Percentiles rank a stretch among this genome's conserved stretches.
Conservation (phyloP, 2,329 filamentous ascomycete genomes). For the Sphaerostilbella broomeana region DNA sequence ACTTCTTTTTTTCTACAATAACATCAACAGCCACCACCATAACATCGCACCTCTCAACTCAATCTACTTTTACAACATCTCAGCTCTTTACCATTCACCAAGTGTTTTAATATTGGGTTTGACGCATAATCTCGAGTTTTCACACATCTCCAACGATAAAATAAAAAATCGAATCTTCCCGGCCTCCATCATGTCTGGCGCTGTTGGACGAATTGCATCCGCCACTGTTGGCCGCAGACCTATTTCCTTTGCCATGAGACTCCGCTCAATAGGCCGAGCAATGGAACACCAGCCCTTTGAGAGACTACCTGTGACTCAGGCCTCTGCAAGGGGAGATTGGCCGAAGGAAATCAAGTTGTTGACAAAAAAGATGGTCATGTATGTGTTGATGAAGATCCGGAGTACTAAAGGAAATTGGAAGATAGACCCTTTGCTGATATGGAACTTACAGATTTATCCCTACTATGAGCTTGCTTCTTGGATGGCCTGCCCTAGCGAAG, state of each 20-base stretch:
- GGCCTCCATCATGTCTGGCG: constrained; percentile 6
- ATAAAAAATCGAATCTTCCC: neutral
- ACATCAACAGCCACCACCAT: constrained; percentile 3
- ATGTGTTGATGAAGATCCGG: neutral
- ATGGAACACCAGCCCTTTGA: constrained; percentile 8
- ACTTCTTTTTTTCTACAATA: neutral
- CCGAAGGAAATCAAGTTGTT: constrained; percentile 2
- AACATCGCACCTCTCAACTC: constrained; percentile 11
- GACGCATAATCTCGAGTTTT: neutral
- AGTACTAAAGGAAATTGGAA: neutral
- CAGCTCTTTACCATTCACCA: constrained; percentile 4
- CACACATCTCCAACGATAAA: neutral
- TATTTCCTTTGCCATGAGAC: constrained; percentile 5
- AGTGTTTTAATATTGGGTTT: constrained; percentile 4
- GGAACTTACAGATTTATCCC: constrained; percentile 4
- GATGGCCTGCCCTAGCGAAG: constrained; percentile 5
- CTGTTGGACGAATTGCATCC: constrained; percentile 4
- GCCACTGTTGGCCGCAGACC: constrained; percentile 5
- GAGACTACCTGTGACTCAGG: constrained; percentile 3
- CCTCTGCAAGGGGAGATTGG: constrained; percentile 4
- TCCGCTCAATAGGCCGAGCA: constrained; percentile 8
- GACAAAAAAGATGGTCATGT: constrained; percentile 7
- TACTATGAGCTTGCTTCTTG: constrained; percentile 4
- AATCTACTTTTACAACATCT: constrained; percentile 1
- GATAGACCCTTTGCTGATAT: neutral